Evolutionary conservation across 139 green algal species (phyloP).

Genomic region (Cymbomonas tetramitiformis): DNA sequence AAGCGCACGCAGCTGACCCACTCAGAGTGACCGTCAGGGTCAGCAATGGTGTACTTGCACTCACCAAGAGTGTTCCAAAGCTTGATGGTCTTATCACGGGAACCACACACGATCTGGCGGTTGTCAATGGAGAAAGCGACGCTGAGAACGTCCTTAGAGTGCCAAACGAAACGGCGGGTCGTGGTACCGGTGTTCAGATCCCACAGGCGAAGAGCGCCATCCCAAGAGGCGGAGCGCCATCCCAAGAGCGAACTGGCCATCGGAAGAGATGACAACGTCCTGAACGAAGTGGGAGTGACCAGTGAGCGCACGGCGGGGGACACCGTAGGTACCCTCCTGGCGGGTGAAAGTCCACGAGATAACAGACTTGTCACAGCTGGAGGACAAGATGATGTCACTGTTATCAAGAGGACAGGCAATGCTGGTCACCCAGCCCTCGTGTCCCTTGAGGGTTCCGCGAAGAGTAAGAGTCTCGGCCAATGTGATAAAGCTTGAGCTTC

Average conservation of each 20-base stretch:
- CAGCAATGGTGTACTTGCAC: slow-evolving; percentile 97
- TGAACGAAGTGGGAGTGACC: slow-evolving; percentile 90
- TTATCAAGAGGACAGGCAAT: slow-evolving; percentile 91
- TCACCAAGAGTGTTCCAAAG: slow-evolving; percentile 97
- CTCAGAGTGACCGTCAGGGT: slow-evolving; percentile 85
- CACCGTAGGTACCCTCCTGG: slow-evolving; percentile 68
- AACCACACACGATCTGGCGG: slow-evolving; percentile 94
- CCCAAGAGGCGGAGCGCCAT: slow-evolving; percentile 93
- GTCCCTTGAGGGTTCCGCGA: slow-evolving; percentile 47
- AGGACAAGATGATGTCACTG: slow-evolving; percentile 73
- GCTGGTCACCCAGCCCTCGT: slow-evolving; percentile 60
- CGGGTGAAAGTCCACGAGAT: slow-evolving; percentile 82
- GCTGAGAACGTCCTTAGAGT: slow-evolving; percentile 96
- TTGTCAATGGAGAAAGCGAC: slow-evolving; percentile 99
- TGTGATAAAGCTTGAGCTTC: too few species aligned
- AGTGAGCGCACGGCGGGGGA: slow-evolving; percentile 50
- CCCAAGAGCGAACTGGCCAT: slow-evolving; percentile 97
- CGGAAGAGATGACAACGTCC: slow-evolving; percentile 95
- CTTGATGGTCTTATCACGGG: slow-evolving; percentile 90
- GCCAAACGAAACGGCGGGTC: slow-evolving; percentile 90
- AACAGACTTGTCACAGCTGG: slow-evolving; percentile 89
- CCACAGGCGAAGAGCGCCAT: slow-evolving; percentile 95
- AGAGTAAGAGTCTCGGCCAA: slow-evolving; percentile 60
- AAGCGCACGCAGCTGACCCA: slow-evolving; percentile 98
- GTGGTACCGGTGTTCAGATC: slow-evolving; percentile 91